Evolutionary conservation across 2,329 filamentous ascomycete species (phyloP), one percentile per base, ranked within the genome.

Genomic region (Colletotrichum chrysophilum): DNA sequence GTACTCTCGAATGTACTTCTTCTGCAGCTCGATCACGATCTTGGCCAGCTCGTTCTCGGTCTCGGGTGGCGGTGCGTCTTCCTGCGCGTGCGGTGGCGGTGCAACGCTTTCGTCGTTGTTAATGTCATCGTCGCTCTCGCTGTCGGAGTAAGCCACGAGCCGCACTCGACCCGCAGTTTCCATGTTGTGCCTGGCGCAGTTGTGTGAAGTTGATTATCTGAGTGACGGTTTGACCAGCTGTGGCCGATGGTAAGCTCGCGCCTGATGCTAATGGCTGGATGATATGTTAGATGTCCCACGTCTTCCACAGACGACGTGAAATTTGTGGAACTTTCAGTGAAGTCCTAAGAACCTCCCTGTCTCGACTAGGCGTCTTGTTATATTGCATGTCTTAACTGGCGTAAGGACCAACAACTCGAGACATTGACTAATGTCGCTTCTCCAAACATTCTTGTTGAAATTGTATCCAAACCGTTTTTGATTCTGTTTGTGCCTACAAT

Each of bases 1-100:
- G 7, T 64, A 38, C 24, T 75, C 73, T 7, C 18, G 26, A 3
- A 34, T 69, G 48, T 75, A 75, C 18, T 65, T 38, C 3, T 65
- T 36, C 24, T 74, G 73, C 24, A 75, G 30, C 12, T 32, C 55
- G 4, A 75, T 68, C 8, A 75, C 72, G 61, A 71, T 66, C 16
- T 30, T 30, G 3, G 72, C 68, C 4, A 74, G 30, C 30, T 71
- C 72, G n/a, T 71, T 71, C 21, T 61, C 67, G 34, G 61, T 70
- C 28, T 66, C 52, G 7, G 68, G 36, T 14, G 67, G 32, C 9
- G 6, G 26, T 56, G 18, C 38, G 7, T 3, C 26, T 4, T 1
- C 65, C 12, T 55, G 21, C 1, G 24, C 16, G 5, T 18, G 14
- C 16, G 13, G 14, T 10, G 52, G 21, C 28, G 28, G 8, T 36